Conservation (phyloP, 2,329 filamentous ascomycete genomes). For the Annulohypoxylon truncatum region DNA sequence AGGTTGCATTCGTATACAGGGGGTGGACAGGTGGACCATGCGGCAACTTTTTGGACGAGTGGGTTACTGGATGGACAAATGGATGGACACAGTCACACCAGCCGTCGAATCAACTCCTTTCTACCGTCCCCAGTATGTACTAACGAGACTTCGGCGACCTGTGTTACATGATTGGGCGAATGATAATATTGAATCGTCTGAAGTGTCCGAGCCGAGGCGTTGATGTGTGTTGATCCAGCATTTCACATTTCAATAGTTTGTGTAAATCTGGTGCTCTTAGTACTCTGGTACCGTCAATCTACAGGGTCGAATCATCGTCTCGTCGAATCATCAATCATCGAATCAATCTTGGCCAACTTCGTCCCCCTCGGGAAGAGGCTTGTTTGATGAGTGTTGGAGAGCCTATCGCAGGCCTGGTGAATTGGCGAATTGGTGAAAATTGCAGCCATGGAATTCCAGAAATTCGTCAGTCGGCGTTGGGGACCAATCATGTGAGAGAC, state of each 20-base stretch:
- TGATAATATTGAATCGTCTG: slow-evolving; percentile 29
- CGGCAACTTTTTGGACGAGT: slow-evolving; percentile 37
- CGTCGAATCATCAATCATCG: too few species aligned
- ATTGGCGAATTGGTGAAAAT: slow-evolving; percentile 1
- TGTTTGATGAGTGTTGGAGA: background rate
- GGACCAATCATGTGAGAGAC: slow-evolving; percentile 33
- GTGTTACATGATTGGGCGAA: slow-evolving; percentile 46
- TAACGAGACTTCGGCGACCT: slow-evolving; percentile 40
- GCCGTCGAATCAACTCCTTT: slow-evolving; percentile 18
- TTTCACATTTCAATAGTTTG: slow-evolving; percentile 39
- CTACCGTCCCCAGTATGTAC: slow-evolving; percentile 6
- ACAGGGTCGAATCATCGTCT: too few species aligned
- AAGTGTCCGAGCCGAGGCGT: slow-evolving; percentile 34
- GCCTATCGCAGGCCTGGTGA: background rate
- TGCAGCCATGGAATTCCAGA: slow-evolving; percentile 28
- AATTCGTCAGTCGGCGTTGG: slow-evolving; percentile 32
- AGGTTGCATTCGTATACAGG: slow-evolving; percentile 38
- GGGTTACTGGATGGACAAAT: slow-evolving; percentile 31
- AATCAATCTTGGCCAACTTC: slow-evolving; percentile 16
- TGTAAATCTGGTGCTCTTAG: slow-evolving; percentile 28
- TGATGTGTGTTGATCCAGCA: slow-evolving; percentile 28
- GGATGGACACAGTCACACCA: slow-evolving; percentile 32
- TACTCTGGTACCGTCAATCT: slow-evolving; percentile 12
- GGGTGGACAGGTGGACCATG: slow-evolving; percentile 33
- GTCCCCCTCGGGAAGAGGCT: slow-evolving; percentile 6